A percentile compares a stretch with the other conserved stretches of the same genome.
These are phyloP conservation scores for Decorospora gaudefroyi DNA, from an alignment of 2,329 filamentous ascomycete genomes.

Conservation along the genomic window DNA sequence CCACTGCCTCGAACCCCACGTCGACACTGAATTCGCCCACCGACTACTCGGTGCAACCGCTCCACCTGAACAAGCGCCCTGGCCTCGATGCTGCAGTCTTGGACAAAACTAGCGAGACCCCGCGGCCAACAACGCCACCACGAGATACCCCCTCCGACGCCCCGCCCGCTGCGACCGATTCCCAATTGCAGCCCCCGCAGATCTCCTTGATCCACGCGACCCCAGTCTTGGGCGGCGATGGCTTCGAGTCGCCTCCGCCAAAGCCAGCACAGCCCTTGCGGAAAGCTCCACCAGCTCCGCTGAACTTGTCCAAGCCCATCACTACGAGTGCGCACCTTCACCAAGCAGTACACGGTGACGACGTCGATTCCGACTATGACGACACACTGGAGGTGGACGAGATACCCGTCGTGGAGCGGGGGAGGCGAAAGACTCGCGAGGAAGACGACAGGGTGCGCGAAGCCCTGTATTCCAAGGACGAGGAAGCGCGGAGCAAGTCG, in stretches of 20 bases:
- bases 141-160: conserved; percentile 12
- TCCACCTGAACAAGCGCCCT: conserved; percentile 29
- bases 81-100: conserved; percentile 31
- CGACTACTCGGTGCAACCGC: conserved; percentile 42
- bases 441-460: conserved; percentile 84
- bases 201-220: conserved; percentile 49
- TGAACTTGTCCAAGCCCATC: conserved; percentile 66
- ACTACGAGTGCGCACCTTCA: conserved; percentile 52
- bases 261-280: conserved; percentile 58
- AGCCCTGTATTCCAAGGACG: conserved; percentile 66
- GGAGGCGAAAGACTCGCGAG: conserved; percentile 80
- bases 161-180: conserved; percentile 15
- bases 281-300: conserved; percentile 82
- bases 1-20: conserved; percentile 31
- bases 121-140: conserved; percentile 21
- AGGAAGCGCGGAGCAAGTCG: conserved; percentile 71
- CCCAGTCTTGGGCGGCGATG: conserved; percentile 44
- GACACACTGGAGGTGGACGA: conserved; percentile 73
- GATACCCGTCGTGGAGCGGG: conserved; percentile 63
- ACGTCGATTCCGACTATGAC: conserved; percentile 82
- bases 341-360: conserved; percentile 57
- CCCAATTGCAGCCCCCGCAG: conserved; percentile 38
- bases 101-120: conserved; percentile 16
- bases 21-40: conserved; percentile 41
- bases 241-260: conserved; percentile 43